A percentile compares a stretch with the other conserved stretches of the same genome.
phyloP scores from a whole-genome alignment of 495 filamentous ascomycete species.

The Talaromyces wortmannii region DNA sequence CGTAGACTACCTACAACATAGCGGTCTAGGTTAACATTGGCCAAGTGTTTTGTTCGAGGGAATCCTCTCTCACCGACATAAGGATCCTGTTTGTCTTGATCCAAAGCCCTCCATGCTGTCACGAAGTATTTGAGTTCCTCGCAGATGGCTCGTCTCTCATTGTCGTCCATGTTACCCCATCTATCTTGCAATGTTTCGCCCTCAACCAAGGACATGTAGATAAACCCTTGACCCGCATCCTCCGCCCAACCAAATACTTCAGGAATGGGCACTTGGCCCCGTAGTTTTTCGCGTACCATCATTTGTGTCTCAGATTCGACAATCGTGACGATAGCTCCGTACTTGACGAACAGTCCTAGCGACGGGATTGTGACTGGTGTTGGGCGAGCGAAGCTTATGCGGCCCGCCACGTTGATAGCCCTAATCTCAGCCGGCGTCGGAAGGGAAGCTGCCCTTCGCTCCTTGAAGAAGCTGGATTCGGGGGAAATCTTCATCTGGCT shows the following conservation, averaged over 20 bases:
- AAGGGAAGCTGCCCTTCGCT: slow-evolving; percentile 3
- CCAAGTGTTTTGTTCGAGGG: slow-evolving; percentile 4
- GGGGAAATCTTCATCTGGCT: neutral
- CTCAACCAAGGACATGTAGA: slow-evolving; percentile 39
- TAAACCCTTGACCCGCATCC: slow-evolving; percentile 33
- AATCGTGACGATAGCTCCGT: slow-evolving; percentile 26
- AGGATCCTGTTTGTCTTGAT: slow-evolving; percentile 13
- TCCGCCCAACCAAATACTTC: slow-evolving; percentile 40
- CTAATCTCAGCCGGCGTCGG: slow-evolving; percentile 10
- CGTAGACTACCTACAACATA: slow-evolving; percentile 12
- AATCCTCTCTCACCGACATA: slow-evolving; percentile 20
- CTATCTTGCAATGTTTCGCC: slow-evolving; percentile 27
- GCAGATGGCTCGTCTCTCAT: slow-evolving; percentile 30
- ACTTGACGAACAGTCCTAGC: slow-evolving; percentile 38
- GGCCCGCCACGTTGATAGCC: slow-evolving; percentile 11
- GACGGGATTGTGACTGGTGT: slow-evolving; percentile 28
- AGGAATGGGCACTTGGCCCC: slow-evolving; percentile 29
- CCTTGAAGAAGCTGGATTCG: slow-evolving; percentile 9
- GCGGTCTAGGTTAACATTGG: neutral
- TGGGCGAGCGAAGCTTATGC: slow-evolving; percentile 10
- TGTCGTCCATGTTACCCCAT: slow-evolving; percentile 24
- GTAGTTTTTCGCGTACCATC: slow-evolving; percentile 22
- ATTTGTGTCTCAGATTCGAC: slow-evolving; percentile 36
- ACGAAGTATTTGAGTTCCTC: slow-evolving; percentile 24
- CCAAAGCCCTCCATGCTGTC: slow-evolving; percentile 19